These are phyloP conservation scores for Nemania sp. DNA, from an alignment of 2,329 filamentous ascomycete species.

Conservation along the genomic window DNA sequence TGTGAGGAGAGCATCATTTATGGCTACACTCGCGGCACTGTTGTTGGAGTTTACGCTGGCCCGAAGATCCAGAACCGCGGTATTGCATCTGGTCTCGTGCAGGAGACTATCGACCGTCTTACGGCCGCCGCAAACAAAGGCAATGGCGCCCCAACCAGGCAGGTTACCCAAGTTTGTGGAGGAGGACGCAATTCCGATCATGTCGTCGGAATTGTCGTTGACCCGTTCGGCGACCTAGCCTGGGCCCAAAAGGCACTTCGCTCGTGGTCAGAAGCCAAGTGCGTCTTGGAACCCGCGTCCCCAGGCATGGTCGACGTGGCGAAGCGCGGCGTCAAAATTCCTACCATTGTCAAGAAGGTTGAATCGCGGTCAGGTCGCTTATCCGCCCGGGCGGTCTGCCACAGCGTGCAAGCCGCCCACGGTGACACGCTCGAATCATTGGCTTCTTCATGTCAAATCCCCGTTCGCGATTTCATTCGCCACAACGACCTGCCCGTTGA, in stretches of 20 bases:
- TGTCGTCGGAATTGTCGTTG: conserved; percentile 12
- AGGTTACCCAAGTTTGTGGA: conserved; percentile 15
- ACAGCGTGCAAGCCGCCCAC: conserved; percentile 8
- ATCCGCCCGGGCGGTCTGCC: background rate
- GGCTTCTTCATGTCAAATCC: conserved; percentile 14
- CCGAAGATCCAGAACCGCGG: conserved; percentile 18
- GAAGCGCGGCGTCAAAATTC: background rate
- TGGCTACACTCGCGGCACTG: conserved; percentile 15
- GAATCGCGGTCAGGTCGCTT: conserved; percentile 8
- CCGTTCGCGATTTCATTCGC: conserved; percentile 10
- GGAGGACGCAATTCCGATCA: conserved; percentile 9
- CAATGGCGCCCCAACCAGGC: conserved; percentile 9
- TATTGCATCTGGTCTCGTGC: conserved; percentile 13
- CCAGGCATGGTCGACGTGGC: background rate
- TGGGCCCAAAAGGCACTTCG: conserved; percentile 13
- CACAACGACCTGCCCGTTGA: conserved; percentile 12
- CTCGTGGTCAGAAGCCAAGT: conserved; percentile 16
- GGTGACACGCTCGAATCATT: conserved; percentile 16
- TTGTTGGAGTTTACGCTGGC: conserved; percentile 14
- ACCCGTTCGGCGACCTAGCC: conserved; percentile 13
- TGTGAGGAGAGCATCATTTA: conserved; percentile 20
- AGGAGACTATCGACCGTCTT: conserved; percentile 12
- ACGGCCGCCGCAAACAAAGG: conserved; percentile 5
- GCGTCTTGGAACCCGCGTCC: conserved; percentile 9
- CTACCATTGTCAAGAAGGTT: conserved; percentile 4